Evolutionary conservation across 208 protist genomes (phyloP).

Genomic region (Trypanosoma conorhini): DNA sequence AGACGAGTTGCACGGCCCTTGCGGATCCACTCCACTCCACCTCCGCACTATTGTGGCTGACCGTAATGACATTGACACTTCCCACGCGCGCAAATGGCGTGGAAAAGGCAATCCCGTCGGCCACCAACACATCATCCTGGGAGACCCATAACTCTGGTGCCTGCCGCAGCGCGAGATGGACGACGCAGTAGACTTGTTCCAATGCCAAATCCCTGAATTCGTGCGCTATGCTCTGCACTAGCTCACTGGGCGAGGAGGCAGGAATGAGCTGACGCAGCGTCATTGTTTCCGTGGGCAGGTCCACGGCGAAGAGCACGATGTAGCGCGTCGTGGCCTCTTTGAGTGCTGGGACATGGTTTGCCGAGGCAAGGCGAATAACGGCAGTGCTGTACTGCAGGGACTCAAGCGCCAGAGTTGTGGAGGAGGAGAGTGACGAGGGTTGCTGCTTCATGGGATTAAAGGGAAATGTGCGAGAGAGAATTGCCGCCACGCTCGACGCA

Average conservation of each 20-base stretch:
- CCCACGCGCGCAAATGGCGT: constrained; percentile 1
- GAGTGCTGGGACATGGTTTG: constrained; percentile 16
- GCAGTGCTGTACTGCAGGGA: neutral
- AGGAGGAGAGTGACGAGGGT: neutral
- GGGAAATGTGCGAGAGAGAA: constrained; percentile 19
- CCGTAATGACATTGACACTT: constrained; percentile 6
- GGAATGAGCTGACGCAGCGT: neutral
- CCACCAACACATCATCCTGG: constrained; percentile 10
- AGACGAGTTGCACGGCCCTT: constrained; percentile 3
- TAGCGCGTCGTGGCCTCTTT: constrained; percentile 2
- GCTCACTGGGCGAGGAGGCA: neutral
- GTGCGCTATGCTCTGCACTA: constrained; percentile 1
- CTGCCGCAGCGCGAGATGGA: constrained; percentile 15
- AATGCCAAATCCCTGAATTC: constrained; percentile 11
- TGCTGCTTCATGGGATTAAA: constrained; percentile 1
- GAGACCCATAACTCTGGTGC: constrained; percentile 3
- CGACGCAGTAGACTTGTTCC: constrained; percentile 24
- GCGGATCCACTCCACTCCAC: constrained; percentile 13
- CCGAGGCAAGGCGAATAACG: constrained; percentile 12
- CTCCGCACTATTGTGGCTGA: constrained; percentile 14
- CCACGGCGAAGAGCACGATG: constrained; percentile 15
- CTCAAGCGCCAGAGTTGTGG: constrained; percentile 6
- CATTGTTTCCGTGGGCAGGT: constrained; percentile 9
- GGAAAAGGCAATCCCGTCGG: constrained; percentile 18
- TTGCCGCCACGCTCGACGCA: constrained; percentile 8